These are phyloP conservation scores for Wickerhamiella sorbophila DNA, from an alignment of 805 yeast genomes.

Conservation along the genomic window DNA sequence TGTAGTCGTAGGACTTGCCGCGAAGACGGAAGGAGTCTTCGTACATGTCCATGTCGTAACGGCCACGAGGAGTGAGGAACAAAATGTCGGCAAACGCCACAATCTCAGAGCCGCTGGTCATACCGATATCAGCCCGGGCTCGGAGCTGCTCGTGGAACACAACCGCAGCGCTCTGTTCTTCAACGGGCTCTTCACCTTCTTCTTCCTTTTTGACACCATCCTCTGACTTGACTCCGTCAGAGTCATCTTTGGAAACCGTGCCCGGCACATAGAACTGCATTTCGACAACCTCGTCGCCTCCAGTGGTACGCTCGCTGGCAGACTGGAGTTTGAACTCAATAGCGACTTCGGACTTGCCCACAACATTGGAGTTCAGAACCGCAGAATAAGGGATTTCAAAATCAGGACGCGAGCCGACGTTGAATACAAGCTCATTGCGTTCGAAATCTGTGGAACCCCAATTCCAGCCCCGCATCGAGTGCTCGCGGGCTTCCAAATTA, in stretches of 20 bases:
- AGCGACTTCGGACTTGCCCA: slow-evolving; percentile 88
- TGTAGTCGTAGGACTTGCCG: slow-evolving; percentile 96
- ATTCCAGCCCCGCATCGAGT: slow-evolving; percentile 95
- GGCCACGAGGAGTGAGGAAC: slow-evolving; percentile 95
- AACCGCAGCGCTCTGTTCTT: slow-evolving; percentile 58
- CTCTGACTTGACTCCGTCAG: slow-evolving; percentile 18
- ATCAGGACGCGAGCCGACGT: slow-evolving; percentile 73
- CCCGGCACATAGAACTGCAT: slow-evolving; percentile 91
- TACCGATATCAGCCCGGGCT: slow-evolving; percentile 89
- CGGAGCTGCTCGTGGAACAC: slow-evolving; percentile 81
- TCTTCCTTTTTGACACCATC: slow-evolving; percentile 23
- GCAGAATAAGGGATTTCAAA: slow-evolving; percentile 79
- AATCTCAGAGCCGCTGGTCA: slow-evolving; percentile 85
- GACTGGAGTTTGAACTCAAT: slow-evolving; percentile 56
- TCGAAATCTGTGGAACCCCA: slow-evolving; percentile 95
- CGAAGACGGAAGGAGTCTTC: slow-evolving; percentile 74
- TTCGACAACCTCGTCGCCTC: slow-evolving; percentile 94
- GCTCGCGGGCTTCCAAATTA: slow-evolving; percentile 71
- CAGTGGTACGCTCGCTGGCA: slow-evolving; percentile 36
- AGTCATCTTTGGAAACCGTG: slow-evolving; percentile 36
- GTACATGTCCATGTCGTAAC: slow-evolving; percentile 93
- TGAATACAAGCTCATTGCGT: slow-evolving; percentile 76
- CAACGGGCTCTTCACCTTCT: slow-evolving; percentile 27
- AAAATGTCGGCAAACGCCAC: slow-evolving; percentile 83
- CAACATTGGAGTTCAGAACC: slow-evolving; percentile 72